Base-by-base conservation (phyloP, 306 rosid genomes). In the Inga oerstediana region DNA sequence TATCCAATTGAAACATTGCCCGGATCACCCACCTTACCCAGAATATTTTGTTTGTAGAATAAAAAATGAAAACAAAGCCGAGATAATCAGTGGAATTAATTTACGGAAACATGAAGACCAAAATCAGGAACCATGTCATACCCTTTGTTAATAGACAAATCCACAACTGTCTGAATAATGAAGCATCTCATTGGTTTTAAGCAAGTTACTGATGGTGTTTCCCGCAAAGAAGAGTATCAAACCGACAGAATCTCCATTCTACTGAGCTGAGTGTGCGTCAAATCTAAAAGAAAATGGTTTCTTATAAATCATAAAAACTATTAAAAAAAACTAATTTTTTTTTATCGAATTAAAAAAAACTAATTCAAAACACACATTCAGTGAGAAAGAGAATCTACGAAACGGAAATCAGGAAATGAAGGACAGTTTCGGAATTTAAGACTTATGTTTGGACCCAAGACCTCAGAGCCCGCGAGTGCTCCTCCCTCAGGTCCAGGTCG, bases 361-460 rank as follows among this genome's bases (percentile, higher is more conserved):
- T 4, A 4, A 39, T 6, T 39, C 68, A 80, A 43, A 43, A 24
- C 27, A 24, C 27, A 24, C 27, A 0, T 24, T 24, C 27, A 24
- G 8, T 77, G 48, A 19, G 43, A 15, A 17, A 64, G 69, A 49
- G n/a, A 66, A 44, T 7, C 11, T 5, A 15, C 30, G 8, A 32
- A 3, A 45, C 37, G 76, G n/a, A 37, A 24, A 12, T 30, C 37
- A 24, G 12, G 48, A 51, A 22, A 73, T 4, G 24, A 79, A 59
- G 88, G 91, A 81, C 20, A 74, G 5, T 83, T 76, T 84, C 51
- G 90, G 67, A 27, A 81, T 87, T 76, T 10, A 0, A 3, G 0
- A 7, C 4, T 32, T 8, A 8, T 1, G 34, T 72, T 69, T 37
- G 78, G 84, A 79, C 82, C 19, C 8, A 48, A 16, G 59, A 68